Conservation (phyloP, 768 basidiomycete genomes). For the Lactifluus piperatus region DNA sequence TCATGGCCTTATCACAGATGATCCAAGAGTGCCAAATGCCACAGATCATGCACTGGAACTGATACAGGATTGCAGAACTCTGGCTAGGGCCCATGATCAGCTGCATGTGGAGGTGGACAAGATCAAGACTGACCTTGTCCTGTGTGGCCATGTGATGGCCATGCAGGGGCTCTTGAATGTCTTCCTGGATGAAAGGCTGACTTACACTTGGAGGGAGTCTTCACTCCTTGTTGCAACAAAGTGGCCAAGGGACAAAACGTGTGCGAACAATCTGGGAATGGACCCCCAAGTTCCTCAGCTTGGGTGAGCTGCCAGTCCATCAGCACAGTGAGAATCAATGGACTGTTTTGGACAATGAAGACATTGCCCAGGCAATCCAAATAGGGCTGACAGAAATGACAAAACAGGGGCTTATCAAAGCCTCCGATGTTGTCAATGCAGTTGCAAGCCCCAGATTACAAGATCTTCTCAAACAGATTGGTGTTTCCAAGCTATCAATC, state of each 20-base stretch:
- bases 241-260: not conserved
- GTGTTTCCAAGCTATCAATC: not conserved
- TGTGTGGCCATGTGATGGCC: not conserved
- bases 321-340: rapidly evolving
- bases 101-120: too few relatives aligned
- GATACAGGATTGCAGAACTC: too few relatives aligned
- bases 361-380: not conserved
- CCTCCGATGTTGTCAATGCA: not conserved
- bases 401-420: not conserved
- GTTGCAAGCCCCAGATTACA: not conserved
- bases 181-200: not conserved
- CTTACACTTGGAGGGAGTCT: not conserved
- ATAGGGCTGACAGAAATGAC: not conserved
- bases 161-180: not conserved
- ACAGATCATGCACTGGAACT: too few relatives aligned
- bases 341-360: not conserved
- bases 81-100: too few relatives aligned
- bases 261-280: not conserved
- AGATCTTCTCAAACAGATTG: not conserved
- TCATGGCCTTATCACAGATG: too few relatives aligned
- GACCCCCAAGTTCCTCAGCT: not conserved
- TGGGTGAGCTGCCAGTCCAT: not conserved
- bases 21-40: too few relatives aligned
- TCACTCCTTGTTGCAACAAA: not conserved
- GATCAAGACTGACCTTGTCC: not conserved